phyloP scores from a whole-genome alignment of 225 moss, liverwort and hornwort genomes.

The Rhytidiadelphus loreus region DNA sequence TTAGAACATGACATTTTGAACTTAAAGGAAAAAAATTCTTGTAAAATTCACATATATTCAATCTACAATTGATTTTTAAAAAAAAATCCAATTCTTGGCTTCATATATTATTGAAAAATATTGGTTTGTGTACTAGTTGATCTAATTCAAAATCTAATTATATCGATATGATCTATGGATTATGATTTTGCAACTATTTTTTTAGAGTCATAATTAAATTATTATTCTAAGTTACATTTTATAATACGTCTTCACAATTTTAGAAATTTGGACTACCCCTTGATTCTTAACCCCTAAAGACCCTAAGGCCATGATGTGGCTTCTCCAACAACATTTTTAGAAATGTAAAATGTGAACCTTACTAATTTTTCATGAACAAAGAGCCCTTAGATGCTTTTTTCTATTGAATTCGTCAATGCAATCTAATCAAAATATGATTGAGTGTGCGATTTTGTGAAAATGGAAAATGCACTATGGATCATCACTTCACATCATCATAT shows the following conservation, averaged over 20 bases:
- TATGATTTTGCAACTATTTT: background rate
- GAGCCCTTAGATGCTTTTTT: too few species aligned
- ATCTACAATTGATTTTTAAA: background rate
- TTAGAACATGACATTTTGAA: background rate
- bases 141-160: too few species aligned
- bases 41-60: background rate
- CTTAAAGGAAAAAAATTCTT: background rate
- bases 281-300: background rate
- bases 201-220: background rate
- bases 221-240: background rate
- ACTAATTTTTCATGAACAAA: too few species aligned
- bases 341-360: too few species aligned
- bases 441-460: too few species aligned
- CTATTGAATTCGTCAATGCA: too few species aligned
- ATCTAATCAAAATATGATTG: too few species aligned
- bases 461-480: too few species aligned
- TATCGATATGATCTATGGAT: background rate
- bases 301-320: too few species aligned
- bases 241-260: background rate
- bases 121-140: background rate
- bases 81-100: background rate
- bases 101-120: background rate
- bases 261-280: background rate
- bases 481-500: too few species aligned
- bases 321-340: too few species aligned